These are phyloP conservation scores for Saccharomycopsis lassenensis DNA, from an alignment of 805 yeast genomes.

Conservation along the genomic window DNA sequence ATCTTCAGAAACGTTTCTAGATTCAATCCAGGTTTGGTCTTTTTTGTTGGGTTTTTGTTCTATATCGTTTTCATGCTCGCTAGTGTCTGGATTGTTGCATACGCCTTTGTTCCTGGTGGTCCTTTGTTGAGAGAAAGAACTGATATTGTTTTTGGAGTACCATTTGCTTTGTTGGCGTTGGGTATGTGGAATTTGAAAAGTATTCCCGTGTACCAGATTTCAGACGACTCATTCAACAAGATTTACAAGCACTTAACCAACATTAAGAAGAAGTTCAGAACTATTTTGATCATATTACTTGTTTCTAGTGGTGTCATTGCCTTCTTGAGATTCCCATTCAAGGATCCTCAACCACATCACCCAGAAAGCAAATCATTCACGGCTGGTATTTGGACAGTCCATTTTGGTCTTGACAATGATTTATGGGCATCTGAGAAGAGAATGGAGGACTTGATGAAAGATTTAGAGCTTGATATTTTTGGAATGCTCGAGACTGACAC, in stretches of 20 bases:
- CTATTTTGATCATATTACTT: slow-evolving; percentile 28
- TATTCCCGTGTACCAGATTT: too few relatives aligned
- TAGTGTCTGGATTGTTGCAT: slow-evolving; percentile 95
- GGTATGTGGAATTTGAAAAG: slow-evolving; percentile 40
- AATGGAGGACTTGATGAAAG: slow-evolving; percentile 73
- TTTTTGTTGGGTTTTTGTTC: slow-evolving; percentile 37
- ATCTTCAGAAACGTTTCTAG: slow-evolving; percentile 48
- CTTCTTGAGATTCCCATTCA: slow-evolving; percentile 44
- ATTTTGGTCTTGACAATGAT: slow-evolving; percentile 93
- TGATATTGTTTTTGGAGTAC: slow-evolving; percentile 53
- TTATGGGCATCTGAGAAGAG: slow-evolving; percentile 95
- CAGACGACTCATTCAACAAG: slow-evolving; percentile 5
- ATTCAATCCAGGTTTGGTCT: slow-evolving; percentile 44
- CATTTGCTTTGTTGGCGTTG: slow-evolving; percentile 40
- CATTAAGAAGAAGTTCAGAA: slow-evolving; percentile 19
- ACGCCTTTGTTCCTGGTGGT: slow-evolving; percentile 97
- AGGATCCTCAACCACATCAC: slow-evolving; percentile 56
- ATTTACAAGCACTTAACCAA: slow-evolving; percentile 23
- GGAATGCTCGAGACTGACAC: slow-evolving; percentile 91
- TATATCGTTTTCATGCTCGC: slow-evolving; percentile 53
- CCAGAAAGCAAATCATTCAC: slow-evolving; percentile 64
- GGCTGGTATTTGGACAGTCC: slow-evolving; percentile 98
- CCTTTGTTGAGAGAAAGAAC: slow-evolving; percentile 79
- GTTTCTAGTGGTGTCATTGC: slow-evolving; percentile 41
- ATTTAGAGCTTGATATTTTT: slow-evolving; percentile 82